A percentile compares a stretch with the other conserved stretches of the same genome.
Conservation (phyloP, 163 green algal genomes). For the Dunaliella salina region DNA sequence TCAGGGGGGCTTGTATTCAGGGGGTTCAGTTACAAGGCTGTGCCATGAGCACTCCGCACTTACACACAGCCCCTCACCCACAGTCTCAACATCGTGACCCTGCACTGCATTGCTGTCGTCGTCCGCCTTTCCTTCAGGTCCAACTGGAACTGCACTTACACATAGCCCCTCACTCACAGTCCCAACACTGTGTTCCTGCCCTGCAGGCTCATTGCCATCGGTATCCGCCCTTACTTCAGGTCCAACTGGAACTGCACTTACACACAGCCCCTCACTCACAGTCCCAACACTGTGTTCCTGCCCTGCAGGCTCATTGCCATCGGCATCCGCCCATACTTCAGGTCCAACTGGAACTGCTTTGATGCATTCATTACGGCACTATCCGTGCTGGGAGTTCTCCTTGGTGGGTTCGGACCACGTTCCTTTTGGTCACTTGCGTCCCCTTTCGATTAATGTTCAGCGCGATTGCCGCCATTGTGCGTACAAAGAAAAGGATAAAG, state of each 20-base stretch:
- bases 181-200: too few relatives aligned
- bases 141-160: constrained; percentile 50
- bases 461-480: too few relatives aligned
- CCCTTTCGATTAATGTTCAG: too few relatives aligned
- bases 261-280: neutral
- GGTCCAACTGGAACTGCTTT: constrained; percentile 56
- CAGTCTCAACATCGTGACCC: too few relatives aligned
- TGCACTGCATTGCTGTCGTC: neutral
- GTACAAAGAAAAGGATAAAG: too few relatives aligned
- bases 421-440: too few relatives aligned
- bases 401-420: too few relatives aligned
- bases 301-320: neutral
- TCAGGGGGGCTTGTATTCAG: too few relatives aligned
- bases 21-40: too few relatives aligned
- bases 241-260: constrained; percentile 50
- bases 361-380: constrained; percentile 42
- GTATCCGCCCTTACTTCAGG: constrained; percentile 37
- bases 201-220: neutral
- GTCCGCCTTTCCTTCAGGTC: constrained; percentile 43
- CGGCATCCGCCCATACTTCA: constrained; percentile 38
- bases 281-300: too few relatives aligned
- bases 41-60: too few relatives aligned
- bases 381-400: constrained; percentile 22
- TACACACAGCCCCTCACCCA: neutral
- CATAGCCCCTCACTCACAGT: neutral